Base-by-base conservation (phyloP, 768 basidiomycete genomes). In the Trichaptum fuscoviolaceum region DNA sequence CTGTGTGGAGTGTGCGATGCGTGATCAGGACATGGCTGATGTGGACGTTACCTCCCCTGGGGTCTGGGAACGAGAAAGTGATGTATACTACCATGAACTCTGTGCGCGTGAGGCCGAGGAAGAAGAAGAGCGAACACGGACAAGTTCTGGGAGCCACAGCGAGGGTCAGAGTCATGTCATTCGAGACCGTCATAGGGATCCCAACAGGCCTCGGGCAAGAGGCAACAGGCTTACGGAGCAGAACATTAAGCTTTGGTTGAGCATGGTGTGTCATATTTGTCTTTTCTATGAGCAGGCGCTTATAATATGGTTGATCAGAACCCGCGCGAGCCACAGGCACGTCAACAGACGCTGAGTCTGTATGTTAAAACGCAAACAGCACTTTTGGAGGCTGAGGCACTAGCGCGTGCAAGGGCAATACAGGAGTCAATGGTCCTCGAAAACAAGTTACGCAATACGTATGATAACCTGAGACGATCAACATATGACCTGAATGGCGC, bases 1-100 rank as follows among this genome's bases (percentile, higher is more conserved):
- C 34, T 99, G 96, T 71, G 82, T 97, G 36, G 97, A 99, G 76
- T 99, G 97, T 74, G 91, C 97, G 66, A 99, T 99, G 96, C 89
- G 97, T 35, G 97, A 99, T 76, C 87, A 96, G 73, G 97, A 99
- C 75, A 94, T 99, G 91, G 93, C 90, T 9, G 96, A 97, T 75
- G 94, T 99, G 26, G 85, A 92, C 75, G 97, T 97, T 24, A 85
- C 88, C 2, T 86, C 88, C 30, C 87, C 89, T 10, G 93, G 95
- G 0, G 84, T 91, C 8, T 99, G 97, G 97, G 93, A 92, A 0
- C 84, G 97, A 52, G 90, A 90, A 69, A 95, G 93, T 73, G 96
- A 99, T 73, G 86, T 82, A 12, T 79, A 84, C 34, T 96, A 84
- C 66, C 86, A 92, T 52, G 96, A 99, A 57, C 79, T 96, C 25